phyloP scores from a whole-genome alignment of 805 yeast genomes.

The Cyberlindnera mrakii region DNA sequence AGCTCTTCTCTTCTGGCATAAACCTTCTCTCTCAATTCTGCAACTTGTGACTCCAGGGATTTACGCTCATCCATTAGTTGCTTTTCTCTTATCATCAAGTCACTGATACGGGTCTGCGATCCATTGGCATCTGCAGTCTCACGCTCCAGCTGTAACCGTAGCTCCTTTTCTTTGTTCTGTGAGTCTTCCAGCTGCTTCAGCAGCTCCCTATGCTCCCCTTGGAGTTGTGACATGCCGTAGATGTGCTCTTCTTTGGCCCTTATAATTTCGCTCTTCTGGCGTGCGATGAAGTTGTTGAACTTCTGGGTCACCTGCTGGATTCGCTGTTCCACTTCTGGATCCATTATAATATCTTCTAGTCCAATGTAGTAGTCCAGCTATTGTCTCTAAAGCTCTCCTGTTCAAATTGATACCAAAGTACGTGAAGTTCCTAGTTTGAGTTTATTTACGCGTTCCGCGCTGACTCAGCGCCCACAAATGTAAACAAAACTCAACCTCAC shows the following conservation, averaged over 20 bases:
- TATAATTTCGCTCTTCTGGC: conserved; percentile 29
- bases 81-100: conserved; percentile 29
- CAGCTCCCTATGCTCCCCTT: conserved; percentile 28
- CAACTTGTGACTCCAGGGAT: conserved; percentile 25
- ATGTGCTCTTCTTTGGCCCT: conserved; percentile 30
- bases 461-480: too few relatives aligned
- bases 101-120: conserved; percentile 27
- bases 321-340: conserved; percentile 27
- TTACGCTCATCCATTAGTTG: conserved; percentile 27
- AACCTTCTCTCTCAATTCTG: conserved; percentile 28
- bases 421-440: too few relatives aligned
- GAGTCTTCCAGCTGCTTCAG: conserved; percentile 13
- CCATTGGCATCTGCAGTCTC: conserved; percentile 26
- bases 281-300: conserved; percentile 30
- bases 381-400: too few relatives aligned
- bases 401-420: too few relatives aligned
- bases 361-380: too few relatives aligned
- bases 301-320: conserved; percentile 34
- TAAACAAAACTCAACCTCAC: too few relatives aligned
- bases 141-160: conserved; percentile 4
- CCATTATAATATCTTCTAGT: conserved; percentile 13
- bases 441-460: too few relatives aligned
- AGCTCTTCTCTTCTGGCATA: conserved; percentile 28
- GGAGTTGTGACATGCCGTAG: conserved; percentile 27
- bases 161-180: conserved; percentile 8